Base-by-base conservation (phyloP, 2,329 filamentous ascomycete genomes). In the Cladosporium sphaerospermum region DNA sequence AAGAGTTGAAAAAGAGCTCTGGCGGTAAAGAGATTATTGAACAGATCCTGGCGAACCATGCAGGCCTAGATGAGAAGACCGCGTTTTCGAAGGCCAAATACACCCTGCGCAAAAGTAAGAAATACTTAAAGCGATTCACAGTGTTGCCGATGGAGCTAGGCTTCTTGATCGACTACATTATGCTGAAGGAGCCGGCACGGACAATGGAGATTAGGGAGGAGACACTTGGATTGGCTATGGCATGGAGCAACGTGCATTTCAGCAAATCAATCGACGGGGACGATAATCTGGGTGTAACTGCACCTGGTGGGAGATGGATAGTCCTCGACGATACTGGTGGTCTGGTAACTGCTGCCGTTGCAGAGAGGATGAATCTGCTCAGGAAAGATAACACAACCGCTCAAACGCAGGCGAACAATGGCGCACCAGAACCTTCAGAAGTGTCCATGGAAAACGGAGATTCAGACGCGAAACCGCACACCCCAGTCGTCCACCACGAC, bases 31-130 rank as follows among this genome's bases (percentile, higher is more conserved):
- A 95, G 48, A 80, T 99, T 45, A 93, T 99, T 58, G 85, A 88
- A n/a, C 95, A 91, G 71, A 83, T 99, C 23, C 81, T 99, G 70
- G 79, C 90, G 31, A 93, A 90, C 41, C 93, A 99, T 70, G 85
- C 88, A 14, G 88, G 86, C 1, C 79, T 99, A 41, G 90, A 95
- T 61, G 87, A 97, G 73, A 99, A 99, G 77, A 97, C 93, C 0
- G 79, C 84, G 0, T 99, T 95, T 65, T 95, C 90, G 2, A 76
- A 96, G 54, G 91, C 92, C 41, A 99, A 99, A 70, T 99, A 99
- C 72, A 96, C 93, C 64, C 75, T 97, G 14, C 78, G 95, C 43
- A 99, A 99, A 74, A 86, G 88, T 59, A 91, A 85, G 67, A 99
- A 99, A 71, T 97, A 95, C 68, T 80, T 97, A 58, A 85, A 87